Base-by-base conservation (phyloP, 768 basidiomycete species). In the Tricholoma hemisulphureum region DNA sequence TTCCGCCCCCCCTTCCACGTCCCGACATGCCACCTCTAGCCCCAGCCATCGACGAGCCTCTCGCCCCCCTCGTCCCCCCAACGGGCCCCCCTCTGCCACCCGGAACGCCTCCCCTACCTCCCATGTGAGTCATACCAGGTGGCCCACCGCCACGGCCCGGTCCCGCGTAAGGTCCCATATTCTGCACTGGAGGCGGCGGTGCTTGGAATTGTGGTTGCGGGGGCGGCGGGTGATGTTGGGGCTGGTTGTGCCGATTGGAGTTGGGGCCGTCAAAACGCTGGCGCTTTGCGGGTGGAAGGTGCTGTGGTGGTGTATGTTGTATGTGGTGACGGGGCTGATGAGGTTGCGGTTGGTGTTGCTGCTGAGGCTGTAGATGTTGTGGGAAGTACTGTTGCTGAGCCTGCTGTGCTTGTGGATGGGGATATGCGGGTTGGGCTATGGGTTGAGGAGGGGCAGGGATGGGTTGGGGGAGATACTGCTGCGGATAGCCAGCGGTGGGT, bases 271-370 rank as follows among this genome's bases (percentile, higher is more conserved):
- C 95, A 67, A 95, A 95, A 41, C 93, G 83, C 63, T 88, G 93
- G 53, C 95, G 80, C 71, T 97, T 97, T 1, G 93, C 93, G 2
- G 95, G 94, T 8, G 95, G 95, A n/a, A 87, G 77, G 66, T 92
- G 88, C 64, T 90, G 89, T 32, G 88, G 87, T 9, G 88, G 83
- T 0, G 83, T 75, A 61, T 91, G 89, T 61, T 87, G 76, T 52
- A 79, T 60, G 51, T 81, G 82, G 29, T 78, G 82, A 49, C 74
- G 80, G 61, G 73, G 80, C 54, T 73, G 76, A 60, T 78, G 81
- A 69, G 79, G 77, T 56, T 76, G 79, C 28, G 74, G 80, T 32
- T 75, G 46, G 28, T 49, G 75, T 18, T 70, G 58, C 51, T 68
- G 76, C n/a, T 78, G 79, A 20, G 74, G 78, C 50, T 74, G 77